Evolutionary conservation across 2,329 filamentous ascomycete species (phyloP), one percentile per base, ranked within the genome.

Genomic region (Colletotrichum spaethianum): DNA sequence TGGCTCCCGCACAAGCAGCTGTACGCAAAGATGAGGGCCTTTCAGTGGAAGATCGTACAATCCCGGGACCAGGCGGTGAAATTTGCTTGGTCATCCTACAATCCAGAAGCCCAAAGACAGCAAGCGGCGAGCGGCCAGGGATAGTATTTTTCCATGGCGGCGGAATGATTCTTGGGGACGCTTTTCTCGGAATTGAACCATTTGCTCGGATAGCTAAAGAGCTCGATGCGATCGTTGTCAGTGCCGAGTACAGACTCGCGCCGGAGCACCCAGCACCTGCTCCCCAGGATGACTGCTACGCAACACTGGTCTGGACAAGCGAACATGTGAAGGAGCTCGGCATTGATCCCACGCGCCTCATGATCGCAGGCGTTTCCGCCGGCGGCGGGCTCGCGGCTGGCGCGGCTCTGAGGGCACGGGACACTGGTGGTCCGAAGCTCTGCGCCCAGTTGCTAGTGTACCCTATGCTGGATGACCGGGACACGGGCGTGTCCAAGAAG

Each of bases 391-490:
- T 87, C 1, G 83, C 83, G 0, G 82, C 84, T 0, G 79, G 77
- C 8, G 75, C 82, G 40, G 79, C 80, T 1, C 75, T 86, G 57
- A 77, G 83, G 72, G 83, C 82, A 9, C 76, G 83, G 26, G 81
- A 84, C 70, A 71, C 76, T 28, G 61, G 74, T 50, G 53, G 83
- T 75, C 66, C 77, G 74, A 48, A 74, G 81, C 66, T 81, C 76
- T 50, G 83, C 81, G 76, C 75, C 18, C 81, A 86, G 76, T 79
- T 87, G 55, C 79, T 87, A 14, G 77, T 84, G 56, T 83, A 83
- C 60, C 85, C 84, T 4, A 87, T 87, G 85, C 77, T 87, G 16
- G 85, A 87, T 74, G 83, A 87, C 71, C 76, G 80, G 52, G 77
- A 79, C n/a, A 76, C 72, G n/a, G 56, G 56, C 50, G 71, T 71